These are phyloP conservation scores for Shiraia bambusicola DNA, from an alignment of 2,329 filamentous ascomycete species.

Conservation along the genomic window DNA sequence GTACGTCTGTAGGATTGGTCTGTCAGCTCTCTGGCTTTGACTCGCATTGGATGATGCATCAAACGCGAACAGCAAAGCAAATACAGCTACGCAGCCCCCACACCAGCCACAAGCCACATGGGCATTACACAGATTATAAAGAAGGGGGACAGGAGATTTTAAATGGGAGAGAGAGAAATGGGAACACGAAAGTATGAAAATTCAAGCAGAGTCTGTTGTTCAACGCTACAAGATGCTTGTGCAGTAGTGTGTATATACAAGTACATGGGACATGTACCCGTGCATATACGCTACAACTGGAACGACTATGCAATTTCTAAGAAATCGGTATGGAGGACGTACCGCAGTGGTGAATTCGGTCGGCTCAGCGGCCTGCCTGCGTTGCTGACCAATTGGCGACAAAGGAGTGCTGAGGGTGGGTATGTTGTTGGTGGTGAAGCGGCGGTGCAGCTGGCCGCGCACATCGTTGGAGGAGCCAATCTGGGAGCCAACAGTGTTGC, in stretches of 20 bases:
- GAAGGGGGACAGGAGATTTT: too few species aligned
- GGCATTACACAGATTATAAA: too few species aligned
- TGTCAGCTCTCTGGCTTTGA: conserved; percentile 32
- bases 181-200: too few species aligned
- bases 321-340: conserved; percentile 29
- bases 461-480: conserved; percentile 65
- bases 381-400: conserved; percentile 58
- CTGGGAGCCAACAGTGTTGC: conserved; percentile 64
- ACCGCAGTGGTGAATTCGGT: conserved; percentile 57
- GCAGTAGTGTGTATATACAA: too few species aligned
- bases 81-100: background rate
- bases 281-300: conserved; percentile 4
- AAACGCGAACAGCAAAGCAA: conserved; percentile 1
- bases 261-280: background rate
- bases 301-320: conserved; percentile 12
- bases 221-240: too few species aligned
- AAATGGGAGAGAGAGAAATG: too few species aligned
- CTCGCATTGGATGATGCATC: conserved; percentile 19
- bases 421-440: conserved; percentile 88
- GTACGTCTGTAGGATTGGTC: conserved; percentile 54
- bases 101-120: too few species aligned
- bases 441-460: conserved; percentile 77
- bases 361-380: conserved; percentile 56
- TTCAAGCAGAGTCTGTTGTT: background rate
- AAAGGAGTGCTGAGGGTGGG: conserved; percentile 74